Evolutionary conservation across 2,329 filamentous ascomycete genomes (phyloP), one percentile per base, ranked within the genome.

Genomic region (Diaporthe batatas): DNA sequence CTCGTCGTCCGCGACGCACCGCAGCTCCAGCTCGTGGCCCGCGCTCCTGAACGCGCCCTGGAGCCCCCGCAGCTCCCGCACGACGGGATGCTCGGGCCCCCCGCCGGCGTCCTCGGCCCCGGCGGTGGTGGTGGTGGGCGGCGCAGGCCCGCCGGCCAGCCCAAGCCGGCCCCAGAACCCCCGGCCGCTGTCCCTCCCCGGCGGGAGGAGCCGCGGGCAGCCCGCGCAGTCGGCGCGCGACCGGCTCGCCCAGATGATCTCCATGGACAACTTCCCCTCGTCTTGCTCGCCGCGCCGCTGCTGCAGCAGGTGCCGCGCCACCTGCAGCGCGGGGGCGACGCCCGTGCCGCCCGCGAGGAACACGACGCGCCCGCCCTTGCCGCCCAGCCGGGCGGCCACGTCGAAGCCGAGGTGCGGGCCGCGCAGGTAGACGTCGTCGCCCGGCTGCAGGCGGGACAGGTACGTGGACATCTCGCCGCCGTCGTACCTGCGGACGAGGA

Each of bases 301-400:
- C 21, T 3, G 47, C 74, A 91, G 83, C 14, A 96, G 82, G 0
- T 90, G 89, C 74, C 91, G 84, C 1, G 91, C 93, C 53, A 93
- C 89, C 82, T 98, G 96, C 81, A 98, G 83, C 10, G 95, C 96
- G 0, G 96, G 94, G 21, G 94, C 95, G 77, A 99, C 93, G 0
- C 96, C 96, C 0, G 96, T 99, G 0, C 96, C 96, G 2, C 95
- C 96, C 1, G 95, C 96, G 29, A 98, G 84, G 79, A 98, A 98
- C 2, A 98, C 85, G 3, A 98, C 86, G 73, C 88, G 85, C 65
- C 84, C 39, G 29, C 73, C 72, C 12, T 25, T 68, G 12, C 18
- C 72, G 10, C 82, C 82, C 10, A 85, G 76, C 16, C 85, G 76
- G 57, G 76, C 76, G 12, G 67, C 64, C 5, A 90, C 78, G 77